Percentiles rank a stretch among this genome's conserved stretches.
These are phyloP conservation scores for Trichoderma sp. DNA, from an alignment of 2,329 filamentous ascomycete genomes.

Conservation along the genomic window DNA sequence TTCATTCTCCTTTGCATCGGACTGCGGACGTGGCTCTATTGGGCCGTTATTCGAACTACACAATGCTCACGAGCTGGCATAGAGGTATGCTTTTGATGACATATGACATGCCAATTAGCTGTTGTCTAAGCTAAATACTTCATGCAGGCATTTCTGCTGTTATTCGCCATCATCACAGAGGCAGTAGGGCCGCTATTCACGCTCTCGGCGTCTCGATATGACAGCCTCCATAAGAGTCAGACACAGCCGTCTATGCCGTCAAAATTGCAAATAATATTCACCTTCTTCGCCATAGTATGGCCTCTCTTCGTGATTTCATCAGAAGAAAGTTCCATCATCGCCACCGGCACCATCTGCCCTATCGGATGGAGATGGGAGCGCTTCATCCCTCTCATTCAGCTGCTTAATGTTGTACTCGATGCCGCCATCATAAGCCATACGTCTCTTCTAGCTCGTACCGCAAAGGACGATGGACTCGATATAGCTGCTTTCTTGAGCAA, in stretches of 20 bases:
- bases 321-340: conserved; percentile 7
- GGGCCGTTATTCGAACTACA: conserved; percentile 38
- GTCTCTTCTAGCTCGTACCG: conserved; percentile 31
- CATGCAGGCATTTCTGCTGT: conserved; percentile 37
- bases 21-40: conserved; percentile 33
- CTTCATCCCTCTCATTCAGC: conserved; percentile 26
- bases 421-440: conserved; percentile 35
- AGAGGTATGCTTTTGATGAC: conserved; percentile 31
- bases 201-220: not conserved
- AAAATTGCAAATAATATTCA: conserved; percentile 25
- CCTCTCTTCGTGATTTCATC: conserved; percentile 33
- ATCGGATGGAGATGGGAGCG: conserved; percentile 23
- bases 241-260: conserved; percentile 32
- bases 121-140: not conserved
- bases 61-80: conserved; percentile 37
- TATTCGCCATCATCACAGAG: conserved; percentile 4
- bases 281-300: conserved; percentile 35
- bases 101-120: no score
- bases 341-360: conserved; percentile 28
- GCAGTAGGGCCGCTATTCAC: not conserved
- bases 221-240: not conserved
- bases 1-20: conserved; percentile 21
- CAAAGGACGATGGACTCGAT: conserved; percentile 30
- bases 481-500: conserved; percentile 20
- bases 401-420: conserved; percentile 36